phyloP scores from a whole-genome alignment of 306 rosid genomes.

The Vicia faba region DNA sequence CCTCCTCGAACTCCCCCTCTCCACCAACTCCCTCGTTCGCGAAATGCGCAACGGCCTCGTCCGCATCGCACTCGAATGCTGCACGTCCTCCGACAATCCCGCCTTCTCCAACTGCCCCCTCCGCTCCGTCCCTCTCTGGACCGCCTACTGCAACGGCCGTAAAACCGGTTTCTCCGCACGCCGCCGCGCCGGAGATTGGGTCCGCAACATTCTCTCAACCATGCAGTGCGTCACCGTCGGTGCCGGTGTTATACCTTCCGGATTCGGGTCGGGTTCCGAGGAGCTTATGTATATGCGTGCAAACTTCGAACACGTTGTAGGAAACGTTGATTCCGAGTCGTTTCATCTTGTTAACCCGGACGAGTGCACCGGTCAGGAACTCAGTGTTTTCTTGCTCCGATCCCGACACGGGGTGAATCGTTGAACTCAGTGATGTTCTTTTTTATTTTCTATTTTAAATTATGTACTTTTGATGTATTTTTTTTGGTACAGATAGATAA shows the following conservation, averaged over 20 bases:
- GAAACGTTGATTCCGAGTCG: constrained; percentile 80
- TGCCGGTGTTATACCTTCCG: constrained; percentile 75
- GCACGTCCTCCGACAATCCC: constrained; percentile 37
- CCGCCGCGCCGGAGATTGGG: constrained; percentile 53
- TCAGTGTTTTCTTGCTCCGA: constrained; percentile 89
- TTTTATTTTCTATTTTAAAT: neutral
- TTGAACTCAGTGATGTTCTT: neutral
- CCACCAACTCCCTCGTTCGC: constrained; percentile 71
- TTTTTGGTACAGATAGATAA: neutral
- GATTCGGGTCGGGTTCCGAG: constrained; percentile 54
- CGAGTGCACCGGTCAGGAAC: constrained; percentile 85
- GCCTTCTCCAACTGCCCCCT: constrained; percentile 51
- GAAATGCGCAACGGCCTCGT: constrained; percentile 86
- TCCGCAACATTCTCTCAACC: constrained; percentile 60
- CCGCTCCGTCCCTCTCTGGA: constrained; percentile 70
- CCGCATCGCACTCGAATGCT: constrained; percentile 77
- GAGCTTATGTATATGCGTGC: constrained; percentile 87
- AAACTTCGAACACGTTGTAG: constrained; percentile 87
- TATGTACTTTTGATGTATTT: neutral
- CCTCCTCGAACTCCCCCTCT: constrained; percentile 75
- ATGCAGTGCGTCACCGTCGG: constrained; percentile 88
- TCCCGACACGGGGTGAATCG: constrained; percentile 48
- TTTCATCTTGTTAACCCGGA: constrained; percentile 92
- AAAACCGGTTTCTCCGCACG: constrained; percentile 66
- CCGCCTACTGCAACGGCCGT: constrained; percentile 70